Evolutionary conservation across 2,329 filamentous ascomycete genomes (phyloP).

Genomic region (Epichloe gansuensis): DNA sequence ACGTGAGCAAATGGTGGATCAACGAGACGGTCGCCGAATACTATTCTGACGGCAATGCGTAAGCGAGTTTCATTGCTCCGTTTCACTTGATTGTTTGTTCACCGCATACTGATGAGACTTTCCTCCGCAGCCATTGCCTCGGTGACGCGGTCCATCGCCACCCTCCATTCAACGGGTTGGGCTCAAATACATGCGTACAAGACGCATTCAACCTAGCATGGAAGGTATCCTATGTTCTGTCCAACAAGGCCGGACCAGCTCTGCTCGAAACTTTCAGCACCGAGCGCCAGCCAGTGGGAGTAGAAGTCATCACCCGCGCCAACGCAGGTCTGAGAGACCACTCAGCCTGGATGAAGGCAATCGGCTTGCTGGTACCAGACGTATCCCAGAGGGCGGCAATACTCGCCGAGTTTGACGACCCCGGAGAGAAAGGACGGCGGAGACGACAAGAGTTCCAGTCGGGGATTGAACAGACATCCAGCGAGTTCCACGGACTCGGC

Average conservation of each 20-base stretch:
- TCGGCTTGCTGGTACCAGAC: constrained; percentile 29
- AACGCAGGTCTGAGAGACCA: constrained; percentile 46
- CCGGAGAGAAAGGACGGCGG: constrained; percentile 22
- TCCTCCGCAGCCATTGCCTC: constrained; percentile 31
- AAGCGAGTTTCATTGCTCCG: constrained; percentile 9
- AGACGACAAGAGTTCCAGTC: constrained; percentile 26
- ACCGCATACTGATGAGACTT: background rate
- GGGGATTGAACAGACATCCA: constrained; percentile 28
- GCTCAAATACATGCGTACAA: constrained; percentile 46
- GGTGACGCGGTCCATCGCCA: constrained; percentile 47
- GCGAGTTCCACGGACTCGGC: constrained; percentile 43
- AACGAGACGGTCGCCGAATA: constrained; percentile 47
- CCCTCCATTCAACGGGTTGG: constrained; percentile 43
- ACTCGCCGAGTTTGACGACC: constrained; percentile 28
- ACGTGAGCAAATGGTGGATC: constrained; percentile 44
- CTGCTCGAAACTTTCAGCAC: constrained; percentile 30
- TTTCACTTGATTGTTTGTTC: background rate
- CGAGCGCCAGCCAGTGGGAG: constrained; percentile 38
- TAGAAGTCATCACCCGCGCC: constrained; percentile 36
- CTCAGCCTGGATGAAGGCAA: constrained; percentile 27
- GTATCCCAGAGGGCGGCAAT: constrained; percentile 24
- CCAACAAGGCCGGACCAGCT: constrained; percentile 17
- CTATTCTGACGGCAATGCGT: constrained; percentile 38
- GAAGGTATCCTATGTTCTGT: constrained; percentile 36
- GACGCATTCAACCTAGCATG: constrained; percentile 44